Conservation (phyloP, 352 stramenopile species). For the Globisporangium megalacanthum region DNA sequence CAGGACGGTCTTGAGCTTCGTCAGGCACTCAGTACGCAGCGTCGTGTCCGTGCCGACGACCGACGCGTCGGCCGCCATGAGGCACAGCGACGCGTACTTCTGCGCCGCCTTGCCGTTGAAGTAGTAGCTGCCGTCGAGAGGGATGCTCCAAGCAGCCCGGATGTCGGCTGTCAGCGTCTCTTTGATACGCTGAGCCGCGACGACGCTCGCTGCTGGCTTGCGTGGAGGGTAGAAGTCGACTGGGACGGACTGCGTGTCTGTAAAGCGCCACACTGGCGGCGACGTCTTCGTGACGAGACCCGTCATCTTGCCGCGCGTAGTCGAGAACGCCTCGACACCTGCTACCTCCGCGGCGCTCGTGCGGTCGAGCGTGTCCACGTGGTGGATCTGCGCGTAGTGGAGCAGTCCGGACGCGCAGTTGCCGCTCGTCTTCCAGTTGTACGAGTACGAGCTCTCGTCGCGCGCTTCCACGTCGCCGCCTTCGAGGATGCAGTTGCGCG, state of each 20-base stretch:
- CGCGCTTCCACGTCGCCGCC: conserved; percentile 36
- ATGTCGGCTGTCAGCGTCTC: conserved; percentile 48
- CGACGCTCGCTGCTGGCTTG: conserved; percentile 20
- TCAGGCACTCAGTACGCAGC: conserved; percentile 38
- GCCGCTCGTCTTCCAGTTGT: conserved; percentile 53
- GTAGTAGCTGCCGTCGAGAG: conserved; percentile 56
- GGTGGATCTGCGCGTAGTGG: conserved; percentile 62
- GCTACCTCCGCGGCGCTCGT: conserved; percentile 30
- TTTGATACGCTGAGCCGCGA: conserved; percentile 30
- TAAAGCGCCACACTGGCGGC: conserved; percentile 42
- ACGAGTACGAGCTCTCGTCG: conserved; percentile 42
- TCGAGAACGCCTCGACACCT: conserved; percentile 33
- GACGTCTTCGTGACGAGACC: conserved; percentile 40
- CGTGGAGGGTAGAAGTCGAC: conserved; percentile 48
- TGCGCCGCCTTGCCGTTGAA: conserved; percentile 75
- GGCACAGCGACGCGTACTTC: conserved; percentile 69
- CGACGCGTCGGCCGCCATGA: conserved; percentile 60
- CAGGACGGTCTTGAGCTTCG: conserved; percentile 52
- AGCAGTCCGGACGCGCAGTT: conserved; percentile 44
- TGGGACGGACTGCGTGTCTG: conserved; percentile 32
- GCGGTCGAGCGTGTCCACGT: conserved; percentile 50
- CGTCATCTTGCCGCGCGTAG: conserved; percentile 54
- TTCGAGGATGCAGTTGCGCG: conserved; percentile 35
- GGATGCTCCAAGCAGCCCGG: conserved; percentile 38
- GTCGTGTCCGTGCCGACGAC: conserved; percentile 50